Percentiles rank a stretch among this genome's conserved stretches.
Conservation (phyloP, 345 rosid species). For the Eucalyptus tenuipes region DNA sequence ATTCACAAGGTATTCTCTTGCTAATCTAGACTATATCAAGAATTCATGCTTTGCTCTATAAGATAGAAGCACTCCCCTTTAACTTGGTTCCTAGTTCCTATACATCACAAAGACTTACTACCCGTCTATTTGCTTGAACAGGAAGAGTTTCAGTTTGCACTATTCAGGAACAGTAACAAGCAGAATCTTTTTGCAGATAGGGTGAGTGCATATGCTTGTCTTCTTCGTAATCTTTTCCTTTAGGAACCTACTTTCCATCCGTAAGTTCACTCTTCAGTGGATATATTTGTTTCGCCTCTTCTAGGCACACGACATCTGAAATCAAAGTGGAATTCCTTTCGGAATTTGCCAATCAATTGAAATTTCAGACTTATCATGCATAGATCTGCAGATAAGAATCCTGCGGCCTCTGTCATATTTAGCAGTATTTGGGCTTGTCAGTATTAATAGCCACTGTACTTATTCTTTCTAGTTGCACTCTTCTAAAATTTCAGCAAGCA, state of each 20-base stretch:
- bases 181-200: constrained; percentile 45
- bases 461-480: not conserved
- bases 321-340: not conserved
- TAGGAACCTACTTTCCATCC: not conserved
- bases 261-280: not conserved
- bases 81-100: not conserved
- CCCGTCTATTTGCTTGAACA: not conserved
- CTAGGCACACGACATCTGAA: not conserved
- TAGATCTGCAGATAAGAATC: not conserved
- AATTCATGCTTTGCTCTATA: not conserved
- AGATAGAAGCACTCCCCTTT: not conserved
- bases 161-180: constrained; percentile 25
- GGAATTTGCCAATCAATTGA: not conserved
- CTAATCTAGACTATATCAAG: not conserved
- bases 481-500: not conserved
- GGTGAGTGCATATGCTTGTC: constrained; percentile 10
- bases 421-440: not conserved
- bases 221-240: not conserved
- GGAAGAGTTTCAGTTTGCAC: constrained; percentile 49
- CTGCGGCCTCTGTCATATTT: not conserved
- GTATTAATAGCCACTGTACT: not conserved
- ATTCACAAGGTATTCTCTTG: constrained; percentile 48
- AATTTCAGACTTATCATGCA: not conserved
- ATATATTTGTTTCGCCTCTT: not conserved
- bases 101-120: not conserved